phyloP scores from a whole-genome alignment of 2,329 filamentous ascomycete genomes.

The Stemphylium beticola region DNA sequence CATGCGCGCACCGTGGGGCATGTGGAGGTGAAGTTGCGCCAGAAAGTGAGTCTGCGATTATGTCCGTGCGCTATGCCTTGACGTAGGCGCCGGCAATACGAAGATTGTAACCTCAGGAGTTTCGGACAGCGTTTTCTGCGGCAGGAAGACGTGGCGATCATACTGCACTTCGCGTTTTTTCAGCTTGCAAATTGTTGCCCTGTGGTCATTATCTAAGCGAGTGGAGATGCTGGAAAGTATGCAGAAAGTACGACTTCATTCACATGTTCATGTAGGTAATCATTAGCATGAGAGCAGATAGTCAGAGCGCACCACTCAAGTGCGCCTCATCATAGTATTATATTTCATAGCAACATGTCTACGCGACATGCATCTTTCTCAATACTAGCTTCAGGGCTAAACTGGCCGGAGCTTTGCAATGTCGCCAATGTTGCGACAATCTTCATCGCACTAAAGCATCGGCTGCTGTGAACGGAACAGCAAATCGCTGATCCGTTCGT shows the following conservation, averaged over 20 bases:
- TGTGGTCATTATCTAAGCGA: too few relatives aligned
- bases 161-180: too few relatives aligned
- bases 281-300: neutral
- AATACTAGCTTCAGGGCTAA: neutral
- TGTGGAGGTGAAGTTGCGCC: conserved; percentile 21
- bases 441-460: neutral
- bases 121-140: neutral
- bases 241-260: neutral
- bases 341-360: neutral
- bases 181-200: too few relatives aligned
- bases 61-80: conserved; percentile 13
- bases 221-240: too few relatives aligned
- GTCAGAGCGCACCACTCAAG: conserved; percentile 1
- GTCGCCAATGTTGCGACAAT: neutral
- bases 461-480: neutral
- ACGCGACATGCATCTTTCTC: neutral
- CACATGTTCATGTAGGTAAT: neutral
- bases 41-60: conserved; percentile 8
- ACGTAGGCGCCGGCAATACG: neutral
- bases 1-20: conserved; percentile 21
- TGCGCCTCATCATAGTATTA: neutral
- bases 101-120: neutral
- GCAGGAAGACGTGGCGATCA: too few relatives aligned
- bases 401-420: neutral
- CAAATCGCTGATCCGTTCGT: neutral